Evolutionary conservation across 306 rosid species (phyloP), one percentile per base, ranked within the genome.

Genomic region (Vachellia collinsii): DNA sequence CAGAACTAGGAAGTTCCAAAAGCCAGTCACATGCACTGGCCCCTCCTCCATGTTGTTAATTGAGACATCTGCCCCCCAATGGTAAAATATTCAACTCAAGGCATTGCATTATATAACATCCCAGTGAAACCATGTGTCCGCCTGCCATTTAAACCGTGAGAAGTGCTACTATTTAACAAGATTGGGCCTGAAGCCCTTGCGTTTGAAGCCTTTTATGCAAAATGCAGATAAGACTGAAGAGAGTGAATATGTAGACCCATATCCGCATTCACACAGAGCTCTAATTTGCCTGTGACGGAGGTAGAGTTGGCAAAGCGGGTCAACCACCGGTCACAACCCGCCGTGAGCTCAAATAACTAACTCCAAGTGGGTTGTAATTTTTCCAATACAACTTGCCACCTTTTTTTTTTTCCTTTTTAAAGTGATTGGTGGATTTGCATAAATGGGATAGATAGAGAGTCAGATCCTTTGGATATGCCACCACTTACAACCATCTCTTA

Each of bases 21-120:
- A 29, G 5, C 74, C 53, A 39, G 47, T 23, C 81, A 82, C 70
- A 54, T 81, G 67, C 73, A n/a, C 80, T 70, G 86, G 79, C 77
- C 77, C 84, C 7, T 14, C 46, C 63, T 2, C 63, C 50, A 9
- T 8, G 25, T 44, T n/a, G 37, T 53, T 43, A 51, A 14, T 42
- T 16, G 25, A 42, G 37, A 22, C 58, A 39, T 41, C 34, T 68
- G 29, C 73, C 23, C 4, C 10, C 17, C 17, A 39, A 20, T 0
- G 17, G 11, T 39, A 41, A n/a, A 64, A 62, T 62, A 43, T 16
- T 16, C 37, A 7, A 19, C 12, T 14, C 51, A 10, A 3, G 12
- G 38, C 38, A 17, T 65, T 38, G 71, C 71, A 37, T 20, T 3
- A 8, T 20, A 56, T n/a, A 11, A 47, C 13, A 13, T 43, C 62